Evolutionary conservation across 352 stramenopile genomes (phyloP).

Genomic region (Elongisporangium prolatum): DNA sequence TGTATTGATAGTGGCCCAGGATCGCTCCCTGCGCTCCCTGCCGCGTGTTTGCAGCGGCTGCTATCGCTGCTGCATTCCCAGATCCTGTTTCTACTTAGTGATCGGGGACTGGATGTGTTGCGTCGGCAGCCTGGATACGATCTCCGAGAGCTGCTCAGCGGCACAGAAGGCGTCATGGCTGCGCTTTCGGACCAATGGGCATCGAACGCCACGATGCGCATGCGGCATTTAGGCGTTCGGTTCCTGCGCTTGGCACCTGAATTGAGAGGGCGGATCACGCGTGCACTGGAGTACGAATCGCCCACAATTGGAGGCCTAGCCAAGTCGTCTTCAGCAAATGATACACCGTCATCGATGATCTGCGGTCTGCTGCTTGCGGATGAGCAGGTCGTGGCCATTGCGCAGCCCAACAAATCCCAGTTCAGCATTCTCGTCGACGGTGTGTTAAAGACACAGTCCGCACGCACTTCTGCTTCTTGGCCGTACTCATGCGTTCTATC

Average conservation of each 20-base stretch:
- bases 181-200: constrained; percentile 42
- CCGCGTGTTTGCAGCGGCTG: constrained; percentile 38
- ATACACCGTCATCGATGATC: constrained; percentile 34
- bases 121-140: constrained; percentile 59
- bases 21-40: background rate
- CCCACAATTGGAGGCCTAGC: background rate
- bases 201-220: constrained; percentile 23
- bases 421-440: constrained; percentile 63
- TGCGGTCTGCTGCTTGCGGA: constrained; percentile 48
- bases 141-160: constrained; percentile 58
- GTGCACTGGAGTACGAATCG: constrained; percentile 40
- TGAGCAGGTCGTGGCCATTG: constrained; percentile 47
- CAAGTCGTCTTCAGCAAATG: constrained; percentile 1
- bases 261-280: constrained; percentile 33
- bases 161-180: constrained; percentile 47
- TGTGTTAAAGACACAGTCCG: constrained; percentile 5
- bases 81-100: constrained; percentile 59
- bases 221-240: constrained; percentile 39
- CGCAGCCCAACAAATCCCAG: constrained; percentile 55
- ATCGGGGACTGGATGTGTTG: constrained; percentile 55
- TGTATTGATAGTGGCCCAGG: constrained; percentile 2
- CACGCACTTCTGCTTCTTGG: background rate
- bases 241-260: constrained; percentile 44
- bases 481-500: background rate
- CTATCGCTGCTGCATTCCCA: constrained; percentile 45